Evolutionary conservation across 108 stramenopile species (phyloP), one percentile per base, ranked within the genome.

Genomic region (Cyclotella distinguenda): DNA sequence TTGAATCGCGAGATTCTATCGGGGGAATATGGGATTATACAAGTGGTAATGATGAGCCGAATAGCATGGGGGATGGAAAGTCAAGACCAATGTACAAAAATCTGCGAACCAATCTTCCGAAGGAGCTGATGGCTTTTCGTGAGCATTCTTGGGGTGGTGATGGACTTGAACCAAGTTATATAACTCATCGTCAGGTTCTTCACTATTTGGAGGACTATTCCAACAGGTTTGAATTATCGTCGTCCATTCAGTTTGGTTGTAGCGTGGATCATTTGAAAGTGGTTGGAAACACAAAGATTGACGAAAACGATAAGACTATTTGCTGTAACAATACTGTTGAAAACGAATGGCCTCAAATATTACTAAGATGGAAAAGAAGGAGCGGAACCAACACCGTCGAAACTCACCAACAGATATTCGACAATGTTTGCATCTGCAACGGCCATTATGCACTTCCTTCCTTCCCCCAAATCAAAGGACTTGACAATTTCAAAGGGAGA

Each of bases 401-500:
- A 48, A 50, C 32, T 4, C 62, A 49, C 19, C 38, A 56, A 33
- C 79, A 81, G 60, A 65, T 69, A 15, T 97, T 94, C 63, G 95
- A 97, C 60, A 86, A 78, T 18, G 92, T 97, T 5, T 78, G 77
- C 58, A 71, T 97, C 38, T 90, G 89, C 78, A 97, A 95, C 66
- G 97, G 97, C 13, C 97, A 97, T 64, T 97, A 88, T 68, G 70
- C 81, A 26, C 34, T 39, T 32, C 88, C 95, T 6, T 82, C 81
- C 11, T 40, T 39, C 4, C 93, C 97, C 21, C 10, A 8, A 0
- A 56, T 89, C 12, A 72, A 56, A 13, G 95, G 94, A 12, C 26
- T 93, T 19, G 57, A 76, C 12, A 60, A 58, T 26, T 93, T 88
- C 46, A 19, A 22, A 15, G 82, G 85, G 6, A 62, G 57, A 16